Evolutionary conservation across 805 yeast species (phyloP).

Genomic region (Sugiyamaella chiloensis): DNA sequence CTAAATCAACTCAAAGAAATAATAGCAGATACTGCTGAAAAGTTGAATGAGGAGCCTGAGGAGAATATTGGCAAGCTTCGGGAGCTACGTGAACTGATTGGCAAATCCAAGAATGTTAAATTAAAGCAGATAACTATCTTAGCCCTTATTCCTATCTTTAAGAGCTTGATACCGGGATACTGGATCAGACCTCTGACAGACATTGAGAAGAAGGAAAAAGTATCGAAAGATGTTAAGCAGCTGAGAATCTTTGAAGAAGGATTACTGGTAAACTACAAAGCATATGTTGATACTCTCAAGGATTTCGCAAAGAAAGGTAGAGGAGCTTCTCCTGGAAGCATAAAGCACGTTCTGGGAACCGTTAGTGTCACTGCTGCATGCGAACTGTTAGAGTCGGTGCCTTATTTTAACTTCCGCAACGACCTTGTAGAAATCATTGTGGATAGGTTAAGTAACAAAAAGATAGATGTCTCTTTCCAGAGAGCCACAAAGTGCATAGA

Average conservation of each 20-base stretch:
- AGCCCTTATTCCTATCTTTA: conserved; percentile 81
- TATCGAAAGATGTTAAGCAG: conserved; percentile 75
- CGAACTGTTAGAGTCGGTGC: conserved; percentile 63
- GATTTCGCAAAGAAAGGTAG: conserved; percentile 40
- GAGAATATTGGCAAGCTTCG: conserved; percentile 65
- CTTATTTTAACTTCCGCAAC: conserved; percentile 77
- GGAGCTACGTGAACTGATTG: conserved; percentile 39
- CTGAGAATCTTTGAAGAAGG: conserved; percentile 78
- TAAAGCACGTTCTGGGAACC: conserved; percentile 27
- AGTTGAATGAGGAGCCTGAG: conserved; percentile 83
- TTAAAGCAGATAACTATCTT: conserved; percentile 63
- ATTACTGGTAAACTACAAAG: conserved; percentile 64
- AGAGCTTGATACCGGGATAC: conserved; percentile 83
- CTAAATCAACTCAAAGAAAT: conserved; percentile 70
- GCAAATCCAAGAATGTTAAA: conserved; percentile 48
- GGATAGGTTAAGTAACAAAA: conserved; percentile 59
- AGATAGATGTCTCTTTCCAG: conserved; percentile 49
- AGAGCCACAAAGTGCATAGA: conserved; percentile 65
- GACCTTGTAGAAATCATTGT: conserved; percentile 67
- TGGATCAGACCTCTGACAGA: conserved; percentile 80
- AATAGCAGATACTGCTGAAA: conserved; percentile 75
- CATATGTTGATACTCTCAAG: conserved; percentile 57
- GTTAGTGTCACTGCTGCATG: conserved; percentile 73
- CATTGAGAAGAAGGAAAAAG: conserved; percentile 75
- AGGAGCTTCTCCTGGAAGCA: conserved; percentile 24